Evolutionary conservation across 1,284 basidiomycete genomes (phyloP).

Genomic region (Melampsora americana): DNA sequence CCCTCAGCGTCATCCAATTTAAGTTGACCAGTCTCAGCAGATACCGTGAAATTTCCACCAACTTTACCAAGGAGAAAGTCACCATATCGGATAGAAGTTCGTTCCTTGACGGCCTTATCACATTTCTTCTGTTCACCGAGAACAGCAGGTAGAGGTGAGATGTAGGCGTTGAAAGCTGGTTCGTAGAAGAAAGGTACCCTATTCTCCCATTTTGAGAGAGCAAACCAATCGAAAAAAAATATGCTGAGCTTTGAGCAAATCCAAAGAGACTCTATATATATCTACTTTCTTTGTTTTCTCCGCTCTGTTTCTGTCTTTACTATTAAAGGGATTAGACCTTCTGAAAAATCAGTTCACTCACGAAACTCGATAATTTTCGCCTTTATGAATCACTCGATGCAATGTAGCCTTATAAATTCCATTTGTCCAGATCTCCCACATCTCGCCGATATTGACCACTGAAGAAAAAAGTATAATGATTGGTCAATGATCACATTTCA

Average conservation of each 20-base stretch:
- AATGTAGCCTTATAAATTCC: conserved; percentile 73
- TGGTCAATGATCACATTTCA: not conserved
- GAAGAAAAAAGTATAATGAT: not conserved
- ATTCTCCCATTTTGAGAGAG: conserved; percentile 12
- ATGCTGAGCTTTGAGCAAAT: not conserved
- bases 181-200: conserved; percentile 82
- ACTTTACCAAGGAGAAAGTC: conserved; percentile 72
- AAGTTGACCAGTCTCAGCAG: conserved; percentile 37
- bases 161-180: conserved; percentile 68
- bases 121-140: conserved; percentile 50
- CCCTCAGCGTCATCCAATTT: not conserved
- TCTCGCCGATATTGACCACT: conserved; percentile 38
- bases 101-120: conserved; percentile 49
- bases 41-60: conserved; percentile 63
- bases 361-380: conserved; percentile 63
- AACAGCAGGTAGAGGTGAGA: conserved; percentile 64
- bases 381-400: conserved; percentile 71
- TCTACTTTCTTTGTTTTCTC: too few relatives aligned
- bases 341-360: conserved; percentile 57
- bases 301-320: not conserved
- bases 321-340: conserved; percentile 53
- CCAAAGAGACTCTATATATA: not conserved
- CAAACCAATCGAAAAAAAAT: not conserved
- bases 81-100: conserved; percentile 66
- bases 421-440: conserved; percentile 71